A percentile compares a stretch with the other conserved stretches of the same genome.
These are phyloP conservation scores for Hemerocallis citrina DNA, from an alignment of 106 monocot genomes.

Conservation along the genomic window DNA sequence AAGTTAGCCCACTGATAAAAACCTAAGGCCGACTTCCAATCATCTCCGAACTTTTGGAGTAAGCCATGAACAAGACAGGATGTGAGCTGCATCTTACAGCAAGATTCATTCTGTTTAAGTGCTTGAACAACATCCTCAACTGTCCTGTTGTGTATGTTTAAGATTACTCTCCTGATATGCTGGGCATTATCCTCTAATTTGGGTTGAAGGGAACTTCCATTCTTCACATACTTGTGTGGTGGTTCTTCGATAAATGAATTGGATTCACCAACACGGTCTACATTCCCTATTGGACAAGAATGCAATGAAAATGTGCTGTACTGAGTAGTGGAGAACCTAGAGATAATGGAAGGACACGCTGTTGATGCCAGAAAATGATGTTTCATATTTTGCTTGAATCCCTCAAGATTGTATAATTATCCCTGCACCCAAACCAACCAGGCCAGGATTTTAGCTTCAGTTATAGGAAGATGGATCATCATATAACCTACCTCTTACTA, in stretches of 20 bases:
- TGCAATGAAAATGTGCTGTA: background rate
- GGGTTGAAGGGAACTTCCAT: conserved; percentile 2
- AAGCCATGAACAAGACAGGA: conserved; percentile 37
- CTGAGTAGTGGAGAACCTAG: background rate
- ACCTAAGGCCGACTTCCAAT: conserved; percentile 84
- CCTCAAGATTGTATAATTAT: background rate
- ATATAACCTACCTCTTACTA: too few species aligned
- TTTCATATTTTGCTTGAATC: conserved; percentile 1
- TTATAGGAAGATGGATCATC: too few species aligned
- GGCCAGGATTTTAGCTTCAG: too few species aligned
- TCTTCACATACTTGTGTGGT: background rate
- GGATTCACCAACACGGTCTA: background rate
- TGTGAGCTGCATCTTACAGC: conserved; percentile 26
- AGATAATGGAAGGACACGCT: background rate
- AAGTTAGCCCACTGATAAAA: conserved; percentile 57
- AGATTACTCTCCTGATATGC: conserved; percentile 29
- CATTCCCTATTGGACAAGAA: background rate
- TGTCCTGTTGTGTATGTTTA: conserved; percentile 18
- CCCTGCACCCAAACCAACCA: conserved; percentile 21
- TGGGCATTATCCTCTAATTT: conserved; percentile 19
- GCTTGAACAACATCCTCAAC: conserved; percentile 55
- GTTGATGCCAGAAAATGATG: conserved; percentile 1
- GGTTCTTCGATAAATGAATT: background rate
- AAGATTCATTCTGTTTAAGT: conserved; percentile 24
- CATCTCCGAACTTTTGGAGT: conserved; percentile 64